Conservation (phyloP, 805 yeast genomes). For the Yarrowia sp. region DNA sequence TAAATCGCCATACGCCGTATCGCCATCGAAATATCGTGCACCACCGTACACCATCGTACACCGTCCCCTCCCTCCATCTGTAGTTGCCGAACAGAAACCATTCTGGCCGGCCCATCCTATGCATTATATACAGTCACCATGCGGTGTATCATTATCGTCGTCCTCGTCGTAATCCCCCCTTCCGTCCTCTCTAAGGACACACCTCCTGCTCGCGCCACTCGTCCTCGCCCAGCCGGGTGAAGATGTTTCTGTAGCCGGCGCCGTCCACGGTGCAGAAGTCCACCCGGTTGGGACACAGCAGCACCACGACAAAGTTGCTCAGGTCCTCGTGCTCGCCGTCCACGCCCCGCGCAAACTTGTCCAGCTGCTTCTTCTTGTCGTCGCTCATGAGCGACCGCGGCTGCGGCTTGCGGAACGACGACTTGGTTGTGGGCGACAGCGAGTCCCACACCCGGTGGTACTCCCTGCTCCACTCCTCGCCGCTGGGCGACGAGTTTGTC, state of each 20-base stretch:
- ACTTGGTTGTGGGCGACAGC: constrained; percentile 57
- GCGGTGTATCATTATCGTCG: constrained; percentile 2
- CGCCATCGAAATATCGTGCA: too few species aligned
- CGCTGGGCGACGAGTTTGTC: constrained; percentile 47
- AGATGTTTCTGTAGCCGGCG: constrained; percentile 47
- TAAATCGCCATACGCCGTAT: too few species aligned
- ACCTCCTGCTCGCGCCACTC: constrained; percentile 76
- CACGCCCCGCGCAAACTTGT: constrained; percentile 74
- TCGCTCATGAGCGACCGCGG: constrained; percentile 61
- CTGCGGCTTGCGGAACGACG: constrained; percentile 66
- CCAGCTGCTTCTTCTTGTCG: constrained; percentile 55
- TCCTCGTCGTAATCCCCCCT: background rate
- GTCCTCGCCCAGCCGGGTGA: constrained; percentile 52
- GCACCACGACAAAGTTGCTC: constrained; percentile 60
- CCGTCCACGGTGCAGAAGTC: constrained; percentile 64
- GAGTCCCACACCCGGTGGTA: constrained; percentile 58
- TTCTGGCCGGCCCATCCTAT: background rate
- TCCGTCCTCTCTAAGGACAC: constrained; percentile 51
- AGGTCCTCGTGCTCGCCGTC: constrained; percentile 54
- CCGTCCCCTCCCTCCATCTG: too few species aligned
- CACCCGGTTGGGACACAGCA: constrained; percentile 65
- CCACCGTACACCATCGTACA: too few species aligned
- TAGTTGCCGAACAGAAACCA: too few species aligned
- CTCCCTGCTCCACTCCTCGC: constrained; percentile 67
- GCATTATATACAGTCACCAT: constrained; percentile 23